Conservation (phyloP, 805 yeast genomes). For the Candida stauntonica region DNA sequence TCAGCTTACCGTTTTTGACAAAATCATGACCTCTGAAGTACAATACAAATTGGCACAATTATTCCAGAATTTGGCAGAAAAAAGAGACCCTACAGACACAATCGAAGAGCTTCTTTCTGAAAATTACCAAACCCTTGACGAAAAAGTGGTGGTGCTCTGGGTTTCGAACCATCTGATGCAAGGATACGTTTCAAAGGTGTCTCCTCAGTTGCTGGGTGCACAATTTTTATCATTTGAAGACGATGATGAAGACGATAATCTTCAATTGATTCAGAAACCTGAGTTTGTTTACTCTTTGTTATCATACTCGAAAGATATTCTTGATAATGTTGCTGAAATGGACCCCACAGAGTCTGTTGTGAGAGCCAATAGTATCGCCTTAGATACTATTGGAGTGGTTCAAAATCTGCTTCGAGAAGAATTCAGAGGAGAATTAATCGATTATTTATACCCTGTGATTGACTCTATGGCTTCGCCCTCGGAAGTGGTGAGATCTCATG, state of each 20-base stretch:
- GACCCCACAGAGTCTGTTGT: constrained; percentile 11
- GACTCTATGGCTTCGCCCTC: constrained; percentile 63
- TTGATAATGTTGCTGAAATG: constrained; percentile 32
- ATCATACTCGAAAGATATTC: constrained; percentile 39
- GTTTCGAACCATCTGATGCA: constrained; percentile 30
- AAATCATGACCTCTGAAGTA: constrained; percentile 20
- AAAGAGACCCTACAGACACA: constrained; percentile 13
- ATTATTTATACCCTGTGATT: constrained; percentile 65
- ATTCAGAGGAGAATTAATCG: constrained; percentile 53
- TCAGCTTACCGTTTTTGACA: constrained; percentile 20
- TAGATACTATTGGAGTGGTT: constrained; percentile 39
- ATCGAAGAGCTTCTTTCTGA: constrained; percentile 23
- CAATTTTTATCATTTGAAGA: constrained; percentile 31
- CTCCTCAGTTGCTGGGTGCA: constrained; percentile 16
- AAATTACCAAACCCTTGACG: constrained; percentile 15
- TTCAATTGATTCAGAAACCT: constrained; percentile 17
- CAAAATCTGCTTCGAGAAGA: constrained; percentile 26
- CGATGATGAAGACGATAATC: constrained; percentile 13
- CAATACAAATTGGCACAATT: constrained; percentile 19
- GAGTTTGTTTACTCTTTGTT: constrained; percentile 30
- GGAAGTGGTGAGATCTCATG: constrained; percentile 40
- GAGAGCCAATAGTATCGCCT: constrained; percentile 32
- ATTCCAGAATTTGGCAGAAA: constrained; percentile 22
- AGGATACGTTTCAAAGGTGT: constrained; percentile 18
- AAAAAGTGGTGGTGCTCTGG: constrained; percentile 35